These are phyloP conservation scores for sorghum (Sorghum bicolor) DNA, from an alignment of 176 grass and related monocot species.

Conservation along the genomic window Sorghum_bicolor_NCBIv3 NC_012870.2:78279001-78279500, in stretches of 20 bases:
- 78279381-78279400: neutral
- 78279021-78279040: neutral
- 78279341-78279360: neutral
- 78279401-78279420: neutral
- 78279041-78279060: neutral
- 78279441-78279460: neutral
- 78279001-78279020: neutral
- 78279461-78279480: neutral
- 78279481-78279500: neutral
- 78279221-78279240: constrained; percentile 28
- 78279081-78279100: constrained; percentile 91
- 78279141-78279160: constrained; percentile 85
- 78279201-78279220: constrained; percentile 42
- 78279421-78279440: neutral
- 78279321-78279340: neutral
- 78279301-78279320: neutral
- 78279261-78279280: neutral
- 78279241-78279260: neutral
- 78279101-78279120: constrained; percentile 84
- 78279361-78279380: neutral
- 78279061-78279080: constrained; percentile 89
- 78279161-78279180: constrained; percentile 99
- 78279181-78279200: constrained; percentile 98
- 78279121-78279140: constrained; percentile 71
- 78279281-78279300: neutral